Evolutionary conservation across 306 rosid species (phyloP).

Genomic region (Prunus kanzakura): DNA sequence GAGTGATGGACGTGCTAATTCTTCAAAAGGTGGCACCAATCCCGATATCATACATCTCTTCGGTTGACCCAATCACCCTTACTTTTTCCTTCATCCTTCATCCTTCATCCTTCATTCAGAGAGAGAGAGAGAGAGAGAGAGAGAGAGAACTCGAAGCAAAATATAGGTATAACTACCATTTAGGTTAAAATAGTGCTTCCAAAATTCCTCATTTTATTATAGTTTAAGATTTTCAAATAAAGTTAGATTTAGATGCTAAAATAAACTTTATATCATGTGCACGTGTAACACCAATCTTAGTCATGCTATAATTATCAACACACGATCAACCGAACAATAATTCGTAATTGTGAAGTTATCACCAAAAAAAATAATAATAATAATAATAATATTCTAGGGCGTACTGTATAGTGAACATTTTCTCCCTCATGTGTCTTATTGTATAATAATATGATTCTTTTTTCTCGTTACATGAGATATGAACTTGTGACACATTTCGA

Average conservation of each 20-base stretch:
- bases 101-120: too few species aligned
- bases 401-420: neutral
- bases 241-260: neutral
- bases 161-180: too few species aligned
- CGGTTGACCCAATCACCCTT: neutral
- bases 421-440: neutral
- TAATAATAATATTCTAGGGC: too few species aligned
- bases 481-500: too few species aligned
- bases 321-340: neutral
- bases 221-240: too few species aligned
- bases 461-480: too few species aligned
- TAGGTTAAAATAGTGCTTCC: too few species aligned
- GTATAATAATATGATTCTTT: neutral
- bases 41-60: neutral
- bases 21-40: neutral
- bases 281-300: neutral
- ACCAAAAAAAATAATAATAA: too few species aligned
- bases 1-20: slow-evolving; percentile 3
- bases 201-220: too few species aligned
- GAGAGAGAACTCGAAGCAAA: too few species aligned
- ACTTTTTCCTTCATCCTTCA: neutral
- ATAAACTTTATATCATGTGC: neutral
- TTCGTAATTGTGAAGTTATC: too few species aligned
- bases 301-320: neutral
- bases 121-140: neutral